These are phyloP conservation scores for Phyllosticta capitalensis DNA, from an alignment of 2,329 filamentous ascomycete genomes.

Conservation along the genomic window DNA sequence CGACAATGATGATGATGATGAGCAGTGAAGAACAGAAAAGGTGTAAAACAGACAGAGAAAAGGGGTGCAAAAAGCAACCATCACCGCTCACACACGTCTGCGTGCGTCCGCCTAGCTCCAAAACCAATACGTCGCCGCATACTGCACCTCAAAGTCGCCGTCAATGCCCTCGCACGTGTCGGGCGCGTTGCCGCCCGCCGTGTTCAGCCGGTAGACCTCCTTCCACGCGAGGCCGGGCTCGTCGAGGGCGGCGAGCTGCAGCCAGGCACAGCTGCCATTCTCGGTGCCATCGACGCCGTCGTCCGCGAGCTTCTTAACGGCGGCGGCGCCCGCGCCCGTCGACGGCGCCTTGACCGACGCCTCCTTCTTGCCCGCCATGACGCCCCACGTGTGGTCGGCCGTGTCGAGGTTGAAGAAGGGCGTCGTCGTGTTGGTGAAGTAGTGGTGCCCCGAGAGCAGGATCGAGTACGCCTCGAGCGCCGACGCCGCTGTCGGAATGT, in stretches of 20 bases:
- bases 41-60: too few species aligned
- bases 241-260: conserved; percentile 50
- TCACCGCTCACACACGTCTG: too few species aligned
- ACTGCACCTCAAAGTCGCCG: conserved; percentile 61
- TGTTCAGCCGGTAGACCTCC: conserved; percentile 76
- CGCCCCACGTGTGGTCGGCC: conserved; percentile 41
- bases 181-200: conserved; percentile 70
- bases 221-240: conserved; percentile 46
- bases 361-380: conserved; percentile 55
- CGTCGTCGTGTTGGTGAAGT: conserved; percentile 60
- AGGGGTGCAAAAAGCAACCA: too few species aligned
- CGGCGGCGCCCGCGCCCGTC: conserved; percentile 36
- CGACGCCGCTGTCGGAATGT: conserved; percentile 38
- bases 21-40: too few species aligned
- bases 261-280: conserved; percentile 64
- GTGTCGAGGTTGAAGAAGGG: conserved; percentile 75
- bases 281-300: conserved; percentile 17
- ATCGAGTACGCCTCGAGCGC: conserved; percentile 48
- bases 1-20: too few species aligned
- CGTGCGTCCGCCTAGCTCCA: conserved; percentile 15
- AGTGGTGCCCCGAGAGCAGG: conserved; percentile 66
- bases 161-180: conserved; percentile 59
- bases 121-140: conserved; percentile 72
- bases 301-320: not conserved
- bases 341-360: conserved; percentile 52